Evolutionary conservation across 179 eudicot species (phyloP), one percentile per base, ranked within the genome.

Genomic region (Actinidia arguta): DNA sequence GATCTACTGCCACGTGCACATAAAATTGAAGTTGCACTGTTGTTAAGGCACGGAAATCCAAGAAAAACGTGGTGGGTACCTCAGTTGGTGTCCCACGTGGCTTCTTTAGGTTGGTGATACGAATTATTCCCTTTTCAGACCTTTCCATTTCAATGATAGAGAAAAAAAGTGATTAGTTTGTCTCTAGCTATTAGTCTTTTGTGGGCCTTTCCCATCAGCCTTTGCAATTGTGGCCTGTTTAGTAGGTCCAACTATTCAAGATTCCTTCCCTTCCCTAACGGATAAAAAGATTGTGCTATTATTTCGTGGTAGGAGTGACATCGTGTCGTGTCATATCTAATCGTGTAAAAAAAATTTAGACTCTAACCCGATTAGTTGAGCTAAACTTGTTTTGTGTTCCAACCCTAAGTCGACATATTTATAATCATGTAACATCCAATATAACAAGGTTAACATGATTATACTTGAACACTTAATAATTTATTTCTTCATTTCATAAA

Each of bases 81-180:
- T 42, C 31, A 55, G 24, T 24, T 25, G 59, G 58, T 9, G 0
- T 46, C 13, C 76, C 59, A 73, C 76, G 76, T 73, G 76, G 76
- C 24, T n/a, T 42, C 3, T 39, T 36, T n/a, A 12, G 12, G 51
- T 42, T 75, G 78, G 51, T 27, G 4, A 4, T 16, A 9, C 3
- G 0, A 59, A n/a, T 64, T 77, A 77, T 61, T 61, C 42, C 54
- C 52, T 16, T 22, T 14, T 31, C 8, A 16, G 39, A 22, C 4
- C 50, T 42, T 68, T 63, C 73, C 86, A 85, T 86, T 55, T 83
- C 88, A 2, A 79, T 0, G 44, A 25, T 17, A 16, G 20, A 8
- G 18, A 24, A 2, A 46, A 55, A 69, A 72, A 42, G 52, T 51
- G 52, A 80, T 58, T 44, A 16, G 44, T 70, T 44, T 69, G 82